Percentiles rank a stretch among this genome's conserved stretches.
Conservation (phyloP, 306 rosid genomes). For the Hippophae tibetana region DNA sequence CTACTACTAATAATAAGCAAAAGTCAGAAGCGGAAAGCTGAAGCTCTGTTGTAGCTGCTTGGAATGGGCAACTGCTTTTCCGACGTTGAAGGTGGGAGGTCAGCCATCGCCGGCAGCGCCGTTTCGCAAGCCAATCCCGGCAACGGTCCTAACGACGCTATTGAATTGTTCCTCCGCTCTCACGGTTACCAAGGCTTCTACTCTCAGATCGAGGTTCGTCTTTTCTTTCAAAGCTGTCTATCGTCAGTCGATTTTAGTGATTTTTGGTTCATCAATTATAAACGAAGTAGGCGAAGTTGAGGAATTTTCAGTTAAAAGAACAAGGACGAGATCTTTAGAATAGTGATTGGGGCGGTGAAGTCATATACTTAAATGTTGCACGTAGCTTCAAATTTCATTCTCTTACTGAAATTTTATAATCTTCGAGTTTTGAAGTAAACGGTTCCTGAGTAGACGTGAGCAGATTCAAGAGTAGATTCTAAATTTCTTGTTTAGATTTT, state of each 20-base stretch:
- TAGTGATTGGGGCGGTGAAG: no score
- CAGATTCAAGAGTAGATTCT: no score
- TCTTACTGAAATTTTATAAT: no score
- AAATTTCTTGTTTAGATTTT: no score
- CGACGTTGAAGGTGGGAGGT: slow-evolving; percentile 51
- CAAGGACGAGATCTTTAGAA: no score
- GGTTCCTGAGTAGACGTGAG: no score
- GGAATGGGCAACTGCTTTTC: slow-evolving; percentile 92
- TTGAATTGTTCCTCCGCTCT: slow-evolving; percentile 54
- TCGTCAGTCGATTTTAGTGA: not conserved
- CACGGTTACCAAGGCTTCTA: slow-evolving; percentile 74
- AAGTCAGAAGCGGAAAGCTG: no score
- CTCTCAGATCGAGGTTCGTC: slow-evolving; percentile 94
- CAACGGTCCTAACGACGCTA: slow-evolving; percentile 56
- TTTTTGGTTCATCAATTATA: not conserved
- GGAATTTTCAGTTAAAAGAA: no score
- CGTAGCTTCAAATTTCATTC: no score
- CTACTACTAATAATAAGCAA: no score
- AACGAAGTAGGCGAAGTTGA: not conserved
- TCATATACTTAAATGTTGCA: no score
- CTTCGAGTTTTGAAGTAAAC: no score
- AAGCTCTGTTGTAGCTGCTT: not conserved
- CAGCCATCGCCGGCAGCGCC: slow-evolving; percentile 62
- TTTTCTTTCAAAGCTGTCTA: not conserved
- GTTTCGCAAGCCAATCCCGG: slow-evolving; percentile 18